Evolutionary conservation across 2,329 filamentous ascomycete genomes (phyloP).

Genomic region (Monosporascus ibericus): DNA sequence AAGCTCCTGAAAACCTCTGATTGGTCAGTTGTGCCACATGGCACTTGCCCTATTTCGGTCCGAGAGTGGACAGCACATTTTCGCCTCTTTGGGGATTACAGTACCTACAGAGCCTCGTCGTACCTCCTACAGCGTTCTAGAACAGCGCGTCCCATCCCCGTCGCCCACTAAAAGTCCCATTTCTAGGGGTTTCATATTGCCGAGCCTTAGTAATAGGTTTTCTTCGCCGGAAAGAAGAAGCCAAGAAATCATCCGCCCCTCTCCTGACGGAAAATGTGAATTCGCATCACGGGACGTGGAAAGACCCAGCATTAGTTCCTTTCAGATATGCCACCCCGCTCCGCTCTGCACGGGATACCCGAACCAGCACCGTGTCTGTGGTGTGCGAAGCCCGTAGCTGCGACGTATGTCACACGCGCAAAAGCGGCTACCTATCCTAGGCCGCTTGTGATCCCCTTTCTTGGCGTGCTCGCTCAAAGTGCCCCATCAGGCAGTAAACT

Average conservation of each 20-base stretch:
- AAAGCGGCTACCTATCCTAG: neutral
- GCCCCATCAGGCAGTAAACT: neutral
- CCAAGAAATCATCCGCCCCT: too few relatives aligned
- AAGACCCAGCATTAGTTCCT: too few relatives aligned
- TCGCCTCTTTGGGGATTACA: neutral
- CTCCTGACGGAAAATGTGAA: too few relatives aligned
- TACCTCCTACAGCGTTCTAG: neutral
- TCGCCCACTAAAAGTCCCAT: neutral
- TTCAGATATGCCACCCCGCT: neutral
- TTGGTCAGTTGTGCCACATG: neutral
- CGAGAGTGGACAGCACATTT: neutral
- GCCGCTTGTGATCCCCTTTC: too few relatives aligned
- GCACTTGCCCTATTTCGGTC: neutral
- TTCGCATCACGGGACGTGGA: too few relatives aligned
- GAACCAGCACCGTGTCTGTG: neutral
- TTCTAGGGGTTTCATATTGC: too few relatives aligned
- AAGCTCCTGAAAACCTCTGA: neutral
- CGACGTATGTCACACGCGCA: neutral
- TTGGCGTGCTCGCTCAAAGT: too few relatives aligned
- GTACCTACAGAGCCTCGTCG: neutral
- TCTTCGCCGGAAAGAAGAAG: too few relatives aligned
- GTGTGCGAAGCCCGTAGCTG: neutral
- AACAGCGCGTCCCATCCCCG: neutral
- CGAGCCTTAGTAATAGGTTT: too few relatives aligned
- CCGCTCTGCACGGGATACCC: neutral